Evolutionary conservation across 306 rosid species (phyloP).

Genomic region (Cucumis hystrix): DNA sequence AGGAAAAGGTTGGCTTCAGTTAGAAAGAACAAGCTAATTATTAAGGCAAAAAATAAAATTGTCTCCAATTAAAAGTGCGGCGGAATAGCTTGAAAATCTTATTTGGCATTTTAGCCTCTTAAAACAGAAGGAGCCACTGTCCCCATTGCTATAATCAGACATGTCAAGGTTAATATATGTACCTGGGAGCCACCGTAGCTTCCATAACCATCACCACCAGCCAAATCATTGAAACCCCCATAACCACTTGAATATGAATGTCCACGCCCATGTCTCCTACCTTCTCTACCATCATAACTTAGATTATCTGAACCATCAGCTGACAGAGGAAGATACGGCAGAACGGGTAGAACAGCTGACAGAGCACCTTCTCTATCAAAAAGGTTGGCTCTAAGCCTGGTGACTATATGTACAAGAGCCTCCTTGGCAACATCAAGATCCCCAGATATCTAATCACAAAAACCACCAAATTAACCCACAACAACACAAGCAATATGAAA

Average conservation of each 20-base stretch:
- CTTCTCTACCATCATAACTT: slow-evolving; percentile 70
- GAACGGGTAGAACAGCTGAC: slow-evolving; percentile 60
- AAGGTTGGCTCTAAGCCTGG: slow-evolving; percentile 79
- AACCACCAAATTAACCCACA: not conserved
- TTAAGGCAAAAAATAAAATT: not conserved
- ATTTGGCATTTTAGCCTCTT: not conserved
- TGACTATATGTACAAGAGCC: slow-evolving; percentile 85
- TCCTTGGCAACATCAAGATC: slow-evolving; percentile 93
- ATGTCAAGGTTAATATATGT: not conserved
- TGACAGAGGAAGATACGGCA: slow-evolving; percentile 79
- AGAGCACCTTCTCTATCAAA: slow-evolving; percentile 92
- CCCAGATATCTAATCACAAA: slow-evolving; percentile 56
- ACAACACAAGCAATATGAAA: slow-evolving; percentile 3
- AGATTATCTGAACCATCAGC: slow-evolving; percentile 54
- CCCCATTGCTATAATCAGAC: not conserved
- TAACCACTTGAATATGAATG: slow-evolving; percentile 68
- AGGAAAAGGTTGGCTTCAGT: slow-evolving; percentile 1
- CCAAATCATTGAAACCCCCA: slow-evolving; percentile 68
- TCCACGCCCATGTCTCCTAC: slow-evolving; percentile 78
- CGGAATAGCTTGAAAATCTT: not conserved
- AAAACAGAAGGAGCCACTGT: not conserved
- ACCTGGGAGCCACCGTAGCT: slow-evolving; percentile 90
- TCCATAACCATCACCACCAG: slow-evolving; percentile 53
- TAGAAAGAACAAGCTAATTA: not conserved
- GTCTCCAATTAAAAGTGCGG: not conserved